Evolutionary conservation across 345 rosid species (phyloP), one percentile per base, ranked within the genome.

Genomic region (Kernera saxatilis): DNA sequence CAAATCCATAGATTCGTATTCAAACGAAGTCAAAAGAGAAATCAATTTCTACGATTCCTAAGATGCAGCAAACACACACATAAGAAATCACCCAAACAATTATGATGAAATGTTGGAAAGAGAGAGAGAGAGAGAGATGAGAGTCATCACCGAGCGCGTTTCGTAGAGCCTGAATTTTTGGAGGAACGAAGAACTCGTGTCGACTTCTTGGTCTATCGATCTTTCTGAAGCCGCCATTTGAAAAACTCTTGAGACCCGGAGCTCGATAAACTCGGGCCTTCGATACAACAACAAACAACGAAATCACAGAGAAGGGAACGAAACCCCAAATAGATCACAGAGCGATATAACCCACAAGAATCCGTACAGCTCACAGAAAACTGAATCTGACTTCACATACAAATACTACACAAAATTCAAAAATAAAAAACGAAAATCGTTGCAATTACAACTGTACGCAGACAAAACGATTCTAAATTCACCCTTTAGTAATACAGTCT

Each of bases 81-180:
- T 2, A 39, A 12, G 41, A 32, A 59, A 51, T 23, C 64, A 53
- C 6, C 0, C 40, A 56, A 2, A 37, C 17, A 54, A 54, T 32
- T 7, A 22, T 49, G 54, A 40, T 14, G 39, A 25, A 29, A 39
- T 18, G 27, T 17, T 39, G 33, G 21, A 55, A 25, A 48, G 10
- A 3, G 41, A 39, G 25, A 66, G 32, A 58, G 6, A 2, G 22
- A 35, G 40, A 67, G 32, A 55, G 5, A 23, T 8, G 30, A 46
- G 66, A 67, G 64, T 41, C 40, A 70, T 71, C 67, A 94, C 99
- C 93, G 97, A 89, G 60, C 79, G 86, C 37, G 99, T 94, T 80
- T 94, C 93, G 52, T 86, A 91, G 25, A 94, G 91, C 66, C 82
- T 77, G 82, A 94, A 94, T 73, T 91, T 94, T 75, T 89, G 92